These are phyloP conservation scores for Helotiales sp. DNA, from an alignment of 2,329 filamentous ascomycete genomes.

Conservation along the genomic window DNA sequence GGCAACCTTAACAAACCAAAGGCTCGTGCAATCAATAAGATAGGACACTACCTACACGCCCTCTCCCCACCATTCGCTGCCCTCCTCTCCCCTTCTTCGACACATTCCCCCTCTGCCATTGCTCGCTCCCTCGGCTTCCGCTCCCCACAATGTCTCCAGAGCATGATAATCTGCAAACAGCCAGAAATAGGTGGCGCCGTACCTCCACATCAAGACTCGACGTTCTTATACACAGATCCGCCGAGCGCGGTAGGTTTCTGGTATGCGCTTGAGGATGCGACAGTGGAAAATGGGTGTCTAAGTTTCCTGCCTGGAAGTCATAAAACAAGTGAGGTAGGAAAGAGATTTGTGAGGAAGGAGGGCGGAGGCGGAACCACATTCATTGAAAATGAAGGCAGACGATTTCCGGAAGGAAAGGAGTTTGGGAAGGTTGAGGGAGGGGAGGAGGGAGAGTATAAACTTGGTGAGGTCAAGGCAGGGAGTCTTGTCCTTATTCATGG, in stretches of 20 bases:
- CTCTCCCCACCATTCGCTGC: conserved; percentile 66
- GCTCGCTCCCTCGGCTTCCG: conserved; percentile 47
- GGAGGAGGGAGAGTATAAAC: conserved; percentile 62
- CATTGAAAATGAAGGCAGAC: conserved; percentile 64
- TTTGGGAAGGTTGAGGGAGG: conserved; percentile 42
- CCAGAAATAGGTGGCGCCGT: conserved; percentile 93
- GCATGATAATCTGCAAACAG: conserved; percentile 98
- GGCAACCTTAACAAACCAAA: conserved; percentile 76
- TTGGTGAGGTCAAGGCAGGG: conserved; percentile 88
- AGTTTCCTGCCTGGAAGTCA: conserved; percentile 85
- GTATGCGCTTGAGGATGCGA: conserved; percentile 95
- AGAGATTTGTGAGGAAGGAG: conserved; percentile 71
- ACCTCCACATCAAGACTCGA: conserved; percentile 87
- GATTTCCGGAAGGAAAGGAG: conserved; percentile 57
- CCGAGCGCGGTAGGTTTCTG: conserved; percentile 93
- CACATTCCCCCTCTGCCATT: conserved; percentile 36
- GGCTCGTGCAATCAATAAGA: conserved; percentile 84
- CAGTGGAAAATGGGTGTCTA: conserved; percentile 81
- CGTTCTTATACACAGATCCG: conserved; percentile 87
- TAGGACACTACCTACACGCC: conserved; percentile 74
- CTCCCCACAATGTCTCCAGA: conserved; percentile 70
- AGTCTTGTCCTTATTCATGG: conserved; percentile 93
- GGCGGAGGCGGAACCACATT: conserved; percentile 64
- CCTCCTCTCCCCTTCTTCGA: conserved; percentile 47
- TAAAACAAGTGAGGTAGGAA: conserved; percentile 65